These are phyloP conservation scores for Pleurotus giganteus DNA, from an alignment of 768 basidiomycete genomes.

Conservation along the genomic window DNA sequence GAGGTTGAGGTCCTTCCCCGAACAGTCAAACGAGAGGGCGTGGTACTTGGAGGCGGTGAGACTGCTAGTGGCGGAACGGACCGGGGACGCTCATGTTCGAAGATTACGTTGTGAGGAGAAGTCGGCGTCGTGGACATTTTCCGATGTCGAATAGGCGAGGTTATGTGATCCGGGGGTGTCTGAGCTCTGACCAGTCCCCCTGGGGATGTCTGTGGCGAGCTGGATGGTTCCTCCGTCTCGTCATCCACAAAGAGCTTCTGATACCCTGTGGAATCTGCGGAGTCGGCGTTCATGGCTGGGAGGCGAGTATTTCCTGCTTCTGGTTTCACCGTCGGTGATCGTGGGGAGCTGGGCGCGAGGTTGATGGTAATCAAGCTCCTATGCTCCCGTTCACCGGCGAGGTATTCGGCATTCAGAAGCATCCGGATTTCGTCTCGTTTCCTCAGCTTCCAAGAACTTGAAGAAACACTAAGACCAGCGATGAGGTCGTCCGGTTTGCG, in stretches of 20 bases:
- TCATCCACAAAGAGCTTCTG: conserved; percentile 15
- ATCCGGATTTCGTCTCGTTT: conserved; percentile 57
- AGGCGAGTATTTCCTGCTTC: conserved; percentile 41
- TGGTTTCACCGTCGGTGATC: conserved; percentile 12
- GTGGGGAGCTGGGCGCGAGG: background rate
- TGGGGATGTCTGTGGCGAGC: conserved; percentile 17
- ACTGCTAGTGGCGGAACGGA: background rate
- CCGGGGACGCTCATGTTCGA: background rate
- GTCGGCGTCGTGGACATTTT: background rate
- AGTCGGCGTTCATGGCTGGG: background rate
- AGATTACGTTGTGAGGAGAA: background rate
- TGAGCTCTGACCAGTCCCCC: background rate
- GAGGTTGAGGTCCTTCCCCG: conserved; percentile 49
- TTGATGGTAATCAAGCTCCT: conserved; percentile 37
- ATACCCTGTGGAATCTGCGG: background rate
- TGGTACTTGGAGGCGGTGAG: background rate
- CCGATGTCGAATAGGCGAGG: background rate
- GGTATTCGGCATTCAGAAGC: conserved; percentile 55
- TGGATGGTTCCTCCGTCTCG: conserved; percentile 30
- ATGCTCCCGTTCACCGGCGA: conserved; percentile 50
- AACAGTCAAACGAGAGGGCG: conserved; percentile 3
- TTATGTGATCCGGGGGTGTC: conserved; percentile 1
- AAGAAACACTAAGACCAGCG: conserved; percentile 17
- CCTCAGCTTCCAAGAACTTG: conserved; percentile 58
- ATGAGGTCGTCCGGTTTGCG: conserved; percentile 46